Evolutionary conservation across 495 filamentous ascomycete species (phyloP), one percentile per base, ranked within the genome.

Genomic region (Aspergillus nidulans): DNA sequence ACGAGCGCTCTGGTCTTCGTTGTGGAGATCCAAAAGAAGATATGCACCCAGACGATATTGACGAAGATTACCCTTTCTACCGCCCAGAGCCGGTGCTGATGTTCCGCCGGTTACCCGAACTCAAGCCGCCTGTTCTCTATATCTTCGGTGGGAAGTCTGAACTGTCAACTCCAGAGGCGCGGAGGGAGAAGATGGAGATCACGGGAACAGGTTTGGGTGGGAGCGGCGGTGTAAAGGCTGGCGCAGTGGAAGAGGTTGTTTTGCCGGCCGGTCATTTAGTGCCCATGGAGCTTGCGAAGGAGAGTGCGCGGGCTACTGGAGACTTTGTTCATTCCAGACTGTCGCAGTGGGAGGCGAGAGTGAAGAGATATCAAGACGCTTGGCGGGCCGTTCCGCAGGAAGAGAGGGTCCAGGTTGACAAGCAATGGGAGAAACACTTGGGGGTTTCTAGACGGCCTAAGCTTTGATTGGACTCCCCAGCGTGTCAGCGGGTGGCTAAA

Each of bases 111-210:
- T 74, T 96, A 3, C 78, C 80, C 0, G 59, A 77, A 48, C 58
- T 96, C 20, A 78, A 82, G 6, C 88, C 89, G 0, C 77, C 77
- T 6, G 81, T 85, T 5, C 66, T 94, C 19, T 95, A 86, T 69
- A 62, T 94, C 16, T 88, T 89, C 66, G 90, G 87, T n/a, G 54
- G 60, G 13, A 58, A 67, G 5, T 83, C 78, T 9, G 54, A 72
- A 1, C 66, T 91, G 18, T 82, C 79, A 0, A 16, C 55, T 0
- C 76, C 81, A 0, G 66, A 69, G 1, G 51, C 72, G 2, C 73
- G 79, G 23, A 60, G 70, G 34, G 63, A 77, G 30, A 89, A 87
- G 68, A 68, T 87, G 67, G 68, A 74, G 19, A 59, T 69, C 4
- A 91, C 87, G 15, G 88, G 88, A 4, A 61, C 69, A 1, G 21